Evolutionary conservation across 2,329 filamentous ascomycete species (phyloP).

Genomic region (Neocatenulostroma microsporum): DNA sequence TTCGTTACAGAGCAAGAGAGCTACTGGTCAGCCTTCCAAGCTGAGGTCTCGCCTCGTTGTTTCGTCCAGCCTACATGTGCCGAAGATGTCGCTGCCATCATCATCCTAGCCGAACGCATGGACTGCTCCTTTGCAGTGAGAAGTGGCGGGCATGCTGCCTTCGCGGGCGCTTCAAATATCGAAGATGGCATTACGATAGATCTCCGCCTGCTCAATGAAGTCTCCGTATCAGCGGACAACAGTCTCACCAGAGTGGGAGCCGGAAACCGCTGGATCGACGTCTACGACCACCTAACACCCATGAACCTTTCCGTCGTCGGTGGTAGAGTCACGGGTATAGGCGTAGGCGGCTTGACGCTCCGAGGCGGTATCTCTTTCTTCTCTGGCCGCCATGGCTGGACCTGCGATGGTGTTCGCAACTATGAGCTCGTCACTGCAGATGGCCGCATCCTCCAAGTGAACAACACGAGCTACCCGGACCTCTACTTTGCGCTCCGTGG

Average conservation of each 20-base stretch:
- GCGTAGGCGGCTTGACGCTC: conserved; percentile 23
- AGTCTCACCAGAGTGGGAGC: conserved; percentile 15
- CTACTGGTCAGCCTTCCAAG: not conserved
- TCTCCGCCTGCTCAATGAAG: conserved; percentile 15
- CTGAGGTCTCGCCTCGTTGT: not conserved
- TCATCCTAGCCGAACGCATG: not conserved
- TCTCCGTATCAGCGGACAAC: conserved; percentile 11
- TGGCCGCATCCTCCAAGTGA: conserved; percentile 18
- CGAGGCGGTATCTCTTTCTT: conserved; percentile 28
- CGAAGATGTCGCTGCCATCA: not conserved
- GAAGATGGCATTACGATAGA: conserved; percentile 22
- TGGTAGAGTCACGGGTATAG: conserved; percentile 20
- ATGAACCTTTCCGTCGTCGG: conserved; percentile 17
- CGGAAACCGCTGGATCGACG: conserved; percentile 13
- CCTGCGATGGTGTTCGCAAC: conserved; percentile 23
- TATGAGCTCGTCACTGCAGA: conserved; percentile 23
- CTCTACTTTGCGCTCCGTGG: conserved; percentile 21
- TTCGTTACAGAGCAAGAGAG: not conserved
- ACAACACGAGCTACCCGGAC: conserved; percentile 13
- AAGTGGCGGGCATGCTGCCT: conserved; percentile 23
- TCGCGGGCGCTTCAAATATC: conserved; percentile 19
- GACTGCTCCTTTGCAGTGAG: conserved; percentile 22
- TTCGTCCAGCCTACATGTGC: not conserved
- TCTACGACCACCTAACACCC: conserved; percentile 12
- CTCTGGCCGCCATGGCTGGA: conserved; percentile 20